Percentiles rank a stretch among this genome's conserved stretches.
Conservation (phyloP, 108 stramenopile genomes). For the Nitzschia sp. region DNA sequence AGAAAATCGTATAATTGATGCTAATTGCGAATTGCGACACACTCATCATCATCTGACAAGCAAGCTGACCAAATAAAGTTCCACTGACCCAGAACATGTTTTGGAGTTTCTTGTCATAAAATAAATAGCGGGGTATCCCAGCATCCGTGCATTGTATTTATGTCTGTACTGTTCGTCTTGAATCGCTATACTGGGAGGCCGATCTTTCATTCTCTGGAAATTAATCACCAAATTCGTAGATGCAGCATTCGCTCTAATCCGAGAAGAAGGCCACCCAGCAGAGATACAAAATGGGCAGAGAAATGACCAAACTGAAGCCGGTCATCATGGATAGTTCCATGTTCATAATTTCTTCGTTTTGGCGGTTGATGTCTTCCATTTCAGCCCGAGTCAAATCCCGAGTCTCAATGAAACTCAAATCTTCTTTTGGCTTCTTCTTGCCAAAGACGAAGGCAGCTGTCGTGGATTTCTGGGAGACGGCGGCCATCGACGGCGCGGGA, state of each 20-base stretch:
- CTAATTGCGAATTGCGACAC: too few relatives aligned
- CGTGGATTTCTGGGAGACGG: neutral
- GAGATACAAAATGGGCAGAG: slow-evolving; percentile 81
- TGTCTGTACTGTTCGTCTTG: too few relatives aligned
- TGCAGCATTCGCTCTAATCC: slow-evolving; percentile 53
- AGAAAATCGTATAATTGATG: too few relatives aligned
- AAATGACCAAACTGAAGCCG: slow-evolving; percentile 68
- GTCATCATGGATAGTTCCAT: slow-evolving; percentile 78
- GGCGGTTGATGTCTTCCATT: slow-evolving; percentile 70
- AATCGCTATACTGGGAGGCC: too few relatives aligned
- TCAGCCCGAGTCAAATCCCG: slow-evolving; percentile 85
- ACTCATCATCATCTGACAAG: too few relatives aligned
- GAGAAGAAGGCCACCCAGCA: slow-evolving; percentile 90
- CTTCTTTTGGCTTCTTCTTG: slow-evolving; percentile 65
- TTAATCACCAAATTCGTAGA: too few relatives aligned
- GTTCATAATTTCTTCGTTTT: slow-evolving; percentile 78
- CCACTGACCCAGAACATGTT: too few relatives aligned
- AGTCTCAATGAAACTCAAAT: slow-evolving; percentile 69
- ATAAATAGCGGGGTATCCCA: too few relatives aligned
- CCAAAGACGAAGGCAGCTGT: slow-evolving; percentile 38
- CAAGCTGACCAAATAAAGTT: too few relatives aligned
- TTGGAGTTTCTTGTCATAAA: too few relatives aligned
- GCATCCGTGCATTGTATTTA: too few relatives aligned
- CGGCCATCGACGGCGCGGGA: neutral
- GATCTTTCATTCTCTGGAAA: neutral